Evolutionary conservation across 169 alveolate genomes (phyloP), one percentile per base, ranked within the genome.

Genomic region (Cryptosporidium sp.): DNA sequence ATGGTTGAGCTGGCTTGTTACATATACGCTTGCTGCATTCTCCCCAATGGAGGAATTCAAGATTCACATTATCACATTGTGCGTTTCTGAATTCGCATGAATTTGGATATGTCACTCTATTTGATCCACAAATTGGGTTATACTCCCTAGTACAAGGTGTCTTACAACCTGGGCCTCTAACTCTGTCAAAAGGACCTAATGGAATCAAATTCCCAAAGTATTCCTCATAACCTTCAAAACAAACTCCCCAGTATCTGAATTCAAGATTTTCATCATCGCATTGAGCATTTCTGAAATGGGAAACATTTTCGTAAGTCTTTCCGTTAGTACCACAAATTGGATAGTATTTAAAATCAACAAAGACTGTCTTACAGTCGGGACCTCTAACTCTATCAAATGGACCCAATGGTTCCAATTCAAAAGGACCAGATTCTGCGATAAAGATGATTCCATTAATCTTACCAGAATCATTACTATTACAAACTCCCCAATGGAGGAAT

Each of bases 241-340:
- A 80, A 1, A 37, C 68, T 31, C 89, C 89, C 80, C 75, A 67
- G 51, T 80, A 58, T 39, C 26, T 23, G n/a, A 80, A 80, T 14
- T 4, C 52, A 18, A 80, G 70, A 9, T 62, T 35, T n/a, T 39
- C 75, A 21, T 80, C 62, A 9, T 80, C 89, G 44, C 89, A 80
- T 62, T 80, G 89, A 37, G 80, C 89, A 44, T 80, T 80, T 62
- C 89, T 80, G 35, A 80, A 80, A n/a, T 31, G 23, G n/a, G 52
- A 62, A 16, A 60, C 42, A 0, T 80, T 80, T 1, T 9, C 0
- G 26, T 80, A 80, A 29, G 89, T 80, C 23, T 80, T 80, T 10
- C 89, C 89, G 9, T 80, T 75, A 31, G 65, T 42, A 14, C 89
- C 89, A 80, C 89, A 80, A 10, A 80, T 80, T 48, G 89, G 89